These are phyloP conservation scores for Nematocida ausubeli DNA, from an alignment of 371 early-diverging fungal genomes.

Conservation along the genomic window DNA sequence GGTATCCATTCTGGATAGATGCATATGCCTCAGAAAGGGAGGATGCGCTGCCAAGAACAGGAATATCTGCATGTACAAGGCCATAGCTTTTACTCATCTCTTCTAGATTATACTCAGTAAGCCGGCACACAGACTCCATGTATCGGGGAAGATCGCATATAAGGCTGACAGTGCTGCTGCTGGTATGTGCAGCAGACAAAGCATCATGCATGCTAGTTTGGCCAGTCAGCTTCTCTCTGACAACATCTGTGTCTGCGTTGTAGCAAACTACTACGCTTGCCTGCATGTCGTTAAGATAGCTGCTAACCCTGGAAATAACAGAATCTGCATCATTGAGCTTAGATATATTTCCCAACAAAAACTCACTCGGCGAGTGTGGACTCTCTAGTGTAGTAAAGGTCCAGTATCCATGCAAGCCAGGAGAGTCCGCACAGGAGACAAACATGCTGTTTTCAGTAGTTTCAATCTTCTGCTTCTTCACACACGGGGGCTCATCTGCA, in stretches of 20 bases:
- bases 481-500: background rate
- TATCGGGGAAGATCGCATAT: slow-evolving; percentile 30
- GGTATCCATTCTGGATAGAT: background rate
- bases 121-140: slow-evolving; percentile 35
- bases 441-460: background rate
- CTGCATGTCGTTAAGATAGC: background rate
- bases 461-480: slow-evolving; percentile 9
- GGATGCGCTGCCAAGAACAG: background rate
- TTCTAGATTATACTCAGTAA: slow-evolving; percentile 28
- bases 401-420: background rate
- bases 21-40: background rate
- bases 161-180: background rate
- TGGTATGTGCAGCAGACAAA: background rate
- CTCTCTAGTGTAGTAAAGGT: slow-evolving; percentile 3
- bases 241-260: background rate
- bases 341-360: background rate
- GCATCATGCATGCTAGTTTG: background rate
- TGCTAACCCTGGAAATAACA: background rate
- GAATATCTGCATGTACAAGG: background rate
- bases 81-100: slow-evolving; percentile 12
- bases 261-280: background rate
- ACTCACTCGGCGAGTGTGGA: background rate
- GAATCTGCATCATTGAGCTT: background rate
- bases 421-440: background rate
- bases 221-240: background rate